A percentile compares a stretch with the other conserved stretches of the same genome.
Conservation (phyloP, 331 rosid species). For the Arachis monticola region DNA sequence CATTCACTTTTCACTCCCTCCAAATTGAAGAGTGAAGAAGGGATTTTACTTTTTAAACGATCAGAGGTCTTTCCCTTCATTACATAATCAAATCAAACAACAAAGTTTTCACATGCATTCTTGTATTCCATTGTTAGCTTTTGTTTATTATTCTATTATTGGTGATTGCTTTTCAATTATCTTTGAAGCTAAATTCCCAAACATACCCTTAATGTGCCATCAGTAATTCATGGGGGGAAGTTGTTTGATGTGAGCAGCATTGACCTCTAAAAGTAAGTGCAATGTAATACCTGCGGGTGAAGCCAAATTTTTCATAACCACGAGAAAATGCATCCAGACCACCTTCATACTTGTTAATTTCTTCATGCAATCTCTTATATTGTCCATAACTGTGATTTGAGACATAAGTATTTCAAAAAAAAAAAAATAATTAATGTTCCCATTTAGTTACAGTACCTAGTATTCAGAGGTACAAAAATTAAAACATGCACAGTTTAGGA, state of each 20-base stretch:
- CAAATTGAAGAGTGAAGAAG: background rate
- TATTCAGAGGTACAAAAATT: slow-evolving; percentile 7
- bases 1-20: background rate
- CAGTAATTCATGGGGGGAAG: background rate
- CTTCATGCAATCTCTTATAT: slow-evolving; percentile 68
- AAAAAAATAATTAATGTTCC: slow-evolving; percentile 22
- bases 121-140: background rate
- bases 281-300: slow-evolving; percentile 71
- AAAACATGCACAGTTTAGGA: slow-evolving; percentile 11
- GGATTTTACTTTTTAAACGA: background rate
- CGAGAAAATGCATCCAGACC: slow-evolving; percentile 92
- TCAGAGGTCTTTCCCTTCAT: background rate
- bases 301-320: slow-evolving; percentile 91
- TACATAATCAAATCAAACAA: background rate
- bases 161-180: background rate
- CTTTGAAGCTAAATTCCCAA: background rate
- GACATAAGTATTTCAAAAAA: slow-evolving; percentile 10
- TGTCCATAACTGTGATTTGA: slow-evolving; percentile 59
- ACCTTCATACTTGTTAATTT: slow-evolving; percentile 85
- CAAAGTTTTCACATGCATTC: background rate
- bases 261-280: slow-evolving; percentile 12
- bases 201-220: background rate
- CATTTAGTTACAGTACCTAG: slow-evolving; percentile 11
- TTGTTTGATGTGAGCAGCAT: background rate
- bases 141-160: background rate